Base-by-base conservation (phyloP, 176 grass and related monocot species). In the Oryza glumipatula region DNA sequence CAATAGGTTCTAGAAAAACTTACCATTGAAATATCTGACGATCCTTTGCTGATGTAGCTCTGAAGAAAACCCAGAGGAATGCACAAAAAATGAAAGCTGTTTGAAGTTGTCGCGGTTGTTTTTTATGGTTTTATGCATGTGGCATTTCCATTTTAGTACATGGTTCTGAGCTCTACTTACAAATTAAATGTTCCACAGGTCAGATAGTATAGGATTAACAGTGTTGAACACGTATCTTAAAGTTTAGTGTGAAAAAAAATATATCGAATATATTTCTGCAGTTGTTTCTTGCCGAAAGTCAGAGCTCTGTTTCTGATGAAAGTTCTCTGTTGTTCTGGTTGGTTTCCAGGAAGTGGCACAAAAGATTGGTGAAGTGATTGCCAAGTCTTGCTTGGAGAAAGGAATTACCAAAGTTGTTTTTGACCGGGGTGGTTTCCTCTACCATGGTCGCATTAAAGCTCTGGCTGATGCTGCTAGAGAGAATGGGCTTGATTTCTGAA, bases 381-480 rank as follows among this genome's bases (percentile, higher is more conserved):
- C 93, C 65, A 95, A 96, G 81, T 88, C 93, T 75, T 98, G 96
- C 80, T 79, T 96, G 89, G 96, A 98, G 77, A 98, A 95, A 85
- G 96, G 96, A 74, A 94, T 98, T 51, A 87, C 80, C 56, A 98
- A 95, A 61, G 93, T 98, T 65, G 93, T 92, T 65, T 98, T 98
- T 23, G 96, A 98, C 70, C 75, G 96, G n/a, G 96, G 96, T 7
- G 91, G 96, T 90, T 98, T 89, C 80, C 91, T 81, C 47, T 98
- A 96, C 79, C 91, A 94, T 3, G 96, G 96, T 2, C 86, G 93
- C 85, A 88, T 98, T 44, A 91, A 94, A 92, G 96, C 96, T 76
- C 68, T 98, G 30, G 93, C 96, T 63, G 87, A 95, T 72, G 80
- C 96, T 75, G 96, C 96, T 22, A 90, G 96, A 51, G 93, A 98